Evolutionary conservation across 2,329 filamentous ascomycete genomes (phyloP), one percentile per base, ranked within the genome.

Genomic region (Cladosporium sp.): DNA sequence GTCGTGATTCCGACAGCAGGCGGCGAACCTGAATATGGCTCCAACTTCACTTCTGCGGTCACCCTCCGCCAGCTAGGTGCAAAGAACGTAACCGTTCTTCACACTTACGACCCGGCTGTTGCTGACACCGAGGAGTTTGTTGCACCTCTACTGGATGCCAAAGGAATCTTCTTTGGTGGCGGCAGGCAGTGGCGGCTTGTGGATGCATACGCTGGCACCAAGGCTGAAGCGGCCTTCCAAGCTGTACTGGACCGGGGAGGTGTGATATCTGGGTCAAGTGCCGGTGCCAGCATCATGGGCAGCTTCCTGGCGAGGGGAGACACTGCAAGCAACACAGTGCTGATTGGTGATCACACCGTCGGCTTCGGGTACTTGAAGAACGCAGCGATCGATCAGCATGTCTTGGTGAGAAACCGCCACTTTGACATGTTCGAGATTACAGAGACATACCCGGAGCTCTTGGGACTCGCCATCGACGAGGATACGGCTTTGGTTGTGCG

Each of bases 141-240:
- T 18, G 58, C 56, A 7, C 56, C 58, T 1, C 24, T 58, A 13
- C 38, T 42, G 29, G 43, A 53, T 9, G 58, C 58, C 1, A 48
- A 41, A 17, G 58, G 54, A 9, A 53, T 60, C 39, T 60, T 56
- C 43, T 60, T 60, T 43, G 56, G 56, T 41, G 58, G 58, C 11
- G 58, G 58, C 12, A 34, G 56, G n/a, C 58, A 60, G 50, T 60
- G 58, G 58, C 51, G 58, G 4, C 50, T 60, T 12, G 56, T 58
- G 9, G 58, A 60, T 24, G 58, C 52, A 5, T 60, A 60, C 19
- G 56, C 56, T 4, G 58, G 56, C 11, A 60, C 58, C 13, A 52
- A 55, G 34, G 34, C 52, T 4, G 58, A 58, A 37, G 37, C 20
- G 3, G 58, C 55, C 2, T 58, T 58, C 41, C 58, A 54, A 36